Conservation (phyloP, 257 asterid species). For the Cynanchum wilfordii region DNA sequence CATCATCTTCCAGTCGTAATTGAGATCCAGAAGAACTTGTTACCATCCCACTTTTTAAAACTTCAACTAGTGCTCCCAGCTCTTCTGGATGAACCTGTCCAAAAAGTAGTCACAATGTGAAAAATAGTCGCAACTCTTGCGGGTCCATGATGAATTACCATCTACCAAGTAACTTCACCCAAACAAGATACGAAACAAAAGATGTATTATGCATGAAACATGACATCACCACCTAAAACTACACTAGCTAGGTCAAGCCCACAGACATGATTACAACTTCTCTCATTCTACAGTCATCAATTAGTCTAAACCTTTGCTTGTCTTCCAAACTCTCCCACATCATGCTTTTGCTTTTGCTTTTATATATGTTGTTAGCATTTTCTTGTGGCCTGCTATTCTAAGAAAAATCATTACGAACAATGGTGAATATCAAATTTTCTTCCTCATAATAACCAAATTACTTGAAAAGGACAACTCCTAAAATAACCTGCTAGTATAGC, state of each 20-base stretch:
- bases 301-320: background rate
- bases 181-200: background rate
- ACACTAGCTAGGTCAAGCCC: background rate
- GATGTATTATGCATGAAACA: background rate
- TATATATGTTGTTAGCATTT: background rate
- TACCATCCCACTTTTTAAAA: constrained; percentile 94
- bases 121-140: background rate
- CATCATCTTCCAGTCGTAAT: constrained; percentile 68
- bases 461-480: background rate
- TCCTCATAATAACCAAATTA: background rate
- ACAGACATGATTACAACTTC: background rate
- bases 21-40: constrained; percentile 81
- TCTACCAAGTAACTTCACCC: background rate
- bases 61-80: constrained; percentile 78
- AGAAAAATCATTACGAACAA: background rate
- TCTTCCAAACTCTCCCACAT: background rate
- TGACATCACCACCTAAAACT: background rate
- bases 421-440: background rate
- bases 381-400: background rate
- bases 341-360: constrained; percentile 2
- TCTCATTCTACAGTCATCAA: background rate
- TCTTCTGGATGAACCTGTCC: constrained; percentile 89
- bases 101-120: constrained; percentile 11
- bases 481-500: background rate
- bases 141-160: background rate